Evolutionary conservation across 495 filamentous ascomycete species (phyloP).

Genomic region (Haplographium delicatum): DNA sequence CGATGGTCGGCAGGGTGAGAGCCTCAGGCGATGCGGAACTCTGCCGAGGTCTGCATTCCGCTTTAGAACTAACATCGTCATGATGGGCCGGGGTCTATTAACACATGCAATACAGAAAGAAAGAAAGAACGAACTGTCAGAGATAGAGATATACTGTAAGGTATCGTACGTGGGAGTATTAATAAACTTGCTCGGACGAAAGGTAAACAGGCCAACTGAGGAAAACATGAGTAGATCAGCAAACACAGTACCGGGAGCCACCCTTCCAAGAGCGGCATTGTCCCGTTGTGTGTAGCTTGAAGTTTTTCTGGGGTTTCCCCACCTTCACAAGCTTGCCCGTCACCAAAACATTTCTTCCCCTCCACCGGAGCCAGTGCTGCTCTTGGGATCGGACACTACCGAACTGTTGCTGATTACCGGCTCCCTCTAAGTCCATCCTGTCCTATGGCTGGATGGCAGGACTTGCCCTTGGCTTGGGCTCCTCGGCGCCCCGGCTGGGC

Average conservation of each 20-base stretch:
- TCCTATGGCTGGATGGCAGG: no score
- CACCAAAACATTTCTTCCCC: constrained; percentile 8
- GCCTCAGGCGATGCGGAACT: background rate
- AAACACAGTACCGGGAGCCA: background rate
- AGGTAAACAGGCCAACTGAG: no score
- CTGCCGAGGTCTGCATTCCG: background rate
- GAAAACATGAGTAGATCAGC: no score
- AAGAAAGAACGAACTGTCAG: background rate
- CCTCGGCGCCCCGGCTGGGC: background rate
- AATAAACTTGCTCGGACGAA: background rate
- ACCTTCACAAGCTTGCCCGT: constrained; percentile 16
- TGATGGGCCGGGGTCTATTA: background rate
- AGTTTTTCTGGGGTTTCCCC: constrained; percentile 13
- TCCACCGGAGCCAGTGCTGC: constrained; percentile 15
- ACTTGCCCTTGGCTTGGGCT: no score
- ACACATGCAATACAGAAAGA: background rate
- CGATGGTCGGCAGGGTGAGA: background rate
- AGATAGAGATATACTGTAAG: no score
- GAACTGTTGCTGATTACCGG: constrained; percentile 12
- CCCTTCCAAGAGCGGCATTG: background rate
- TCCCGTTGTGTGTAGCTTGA: background rate
- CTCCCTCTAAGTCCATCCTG: no score
- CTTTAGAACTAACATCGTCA: background rate
- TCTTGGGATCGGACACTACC: constrained; percentile 8
- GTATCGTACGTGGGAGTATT: background rate